Evolutionary conservation across 495 filamentous ascomycete species (phyloP).

Genomic region (Gamarada debralockiae): DNA sequence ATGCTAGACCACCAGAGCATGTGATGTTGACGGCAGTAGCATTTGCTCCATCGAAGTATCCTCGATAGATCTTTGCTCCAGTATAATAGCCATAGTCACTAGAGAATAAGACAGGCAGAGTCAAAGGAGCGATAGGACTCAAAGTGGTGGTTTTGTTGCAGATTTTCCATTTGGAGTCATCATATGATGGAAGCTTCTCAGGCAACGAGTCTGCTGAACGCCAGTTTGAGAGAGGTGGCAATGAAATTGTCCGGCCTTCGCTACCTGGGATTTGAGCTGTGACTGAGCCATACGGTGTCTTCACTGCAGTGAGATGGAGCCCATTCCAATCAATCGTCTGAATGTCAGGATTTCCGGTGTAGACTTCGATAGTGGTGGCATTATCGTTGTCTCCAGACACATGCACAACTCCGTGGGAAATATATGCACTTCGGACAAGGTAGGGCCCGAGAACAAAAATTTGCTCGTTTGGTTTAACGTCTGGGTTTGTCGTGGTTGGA

Average conservation of each 20-base stretch:
- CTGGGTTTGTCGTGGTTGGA: conserved; percentile 32
- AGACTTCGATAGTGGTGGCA: conserved; percentile 60
- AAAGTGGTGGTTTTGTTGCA: conserved; percentile 50
- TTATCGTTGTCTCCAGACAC: conserved; percentile 64
- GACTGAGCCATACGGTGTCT: conserved; percentile 40
- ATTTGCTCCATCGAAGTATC: conserved; percentile 53
- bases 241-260: conserved; percentile 30
- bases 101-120: conserved; percentile 54
- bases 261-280: conserved; percentile 34
- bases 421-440: conserved; percentile 56
- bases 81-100: conserved; percentile 70
- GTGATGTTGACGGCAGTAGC: conserved; percentile 47
- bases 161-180: conserved; percentile 31
- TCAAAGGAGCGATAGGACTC: conserved; percentile 54
- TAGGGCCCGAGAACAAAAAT: conserved; percentile 66
- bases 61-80: conserved; percentile 62
- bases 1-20: conserved; percentile 59
- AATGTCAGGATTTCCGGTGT: conserved; percentile 42
- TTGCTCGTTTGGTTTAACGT: conserved; percentile 29
- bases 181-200: conserved; percentile 54
- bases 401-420: conserved; percentile 26
- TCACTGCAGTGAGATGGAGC: conserved; percentile 34
- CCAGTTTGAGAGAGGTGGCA: conserved; percentile 47
- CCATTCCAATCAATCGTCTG: conserved; percentile 62
- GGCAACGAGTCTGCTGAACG: conserved; percentile 63